Evolutionary conservation across 108 stramenopile genomes (phyloP).

Genomic region (Cyclotella atomus): DNA sequence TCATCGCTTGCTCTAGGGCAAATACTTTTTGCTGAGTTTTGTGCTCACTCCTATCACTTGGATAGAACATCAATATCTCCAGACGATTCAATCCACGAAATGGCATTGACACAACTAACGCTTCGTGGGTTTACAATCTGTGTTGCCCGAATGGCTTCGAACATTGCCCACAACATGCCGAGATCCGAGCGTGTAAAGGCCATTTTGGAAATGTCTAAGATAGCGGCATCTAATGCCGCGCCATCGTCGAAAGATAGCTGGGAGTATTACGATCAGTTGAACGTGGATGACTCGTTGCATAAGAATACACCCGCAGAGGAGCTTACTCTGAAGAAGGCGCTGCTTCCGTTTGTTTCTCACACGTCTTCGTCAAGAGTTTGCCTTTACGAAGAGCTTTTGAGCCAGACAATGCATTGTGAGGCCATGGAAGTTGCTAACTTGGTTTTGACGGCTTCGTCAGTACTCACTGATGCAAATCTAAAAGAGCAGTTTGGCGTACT

Average conservation of each 20-base stretch:
- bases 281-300: conserved; percentile 1
- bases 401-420: conserved; percentile 36
- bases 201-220: conserved; percentile 15
- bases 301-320: conserved; percentile 13
- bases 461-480: conserved; percentile 33
- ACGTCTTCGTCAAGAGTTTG: conserved; percentile 14
- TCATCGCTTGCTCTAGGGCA: conserved; percentile 33
- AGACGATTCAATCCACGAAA: conserved; percentile 3
- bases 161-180: conserved; percentile 23
- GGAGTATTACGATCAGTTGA: conserved; percentile 9
- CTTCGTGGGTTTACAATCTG: conserved; percentile 37
- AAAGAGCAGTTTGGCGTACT: conserved; percentile 22
- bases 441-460: conserved; percentile 28
- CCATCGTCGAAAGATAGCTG: conserved; percentile 44
- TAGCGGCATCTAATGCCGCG: conserved; percentile 7
- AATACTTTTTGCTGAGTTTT: conserved; percentile 44
- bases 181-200: conserved; percentile 32
- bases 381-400: conserved; percentile 38
- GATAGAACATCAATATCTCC: conserved; percentile 38
- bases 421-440: conserved; percentile 33
- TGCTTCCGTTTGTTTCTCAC: conserved; percentile 34
- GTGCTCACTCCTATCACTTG: conserved; percentile 35
- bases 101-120: conserved; percentile 38
- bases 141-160: conserved; percentile 30
- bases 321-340: conserved; percentile 13